These are phyloP conservation scores for Coelastrella sp. DNA, from an alignment of 139 green algal species.

Conservation along the genomic window DNA sequence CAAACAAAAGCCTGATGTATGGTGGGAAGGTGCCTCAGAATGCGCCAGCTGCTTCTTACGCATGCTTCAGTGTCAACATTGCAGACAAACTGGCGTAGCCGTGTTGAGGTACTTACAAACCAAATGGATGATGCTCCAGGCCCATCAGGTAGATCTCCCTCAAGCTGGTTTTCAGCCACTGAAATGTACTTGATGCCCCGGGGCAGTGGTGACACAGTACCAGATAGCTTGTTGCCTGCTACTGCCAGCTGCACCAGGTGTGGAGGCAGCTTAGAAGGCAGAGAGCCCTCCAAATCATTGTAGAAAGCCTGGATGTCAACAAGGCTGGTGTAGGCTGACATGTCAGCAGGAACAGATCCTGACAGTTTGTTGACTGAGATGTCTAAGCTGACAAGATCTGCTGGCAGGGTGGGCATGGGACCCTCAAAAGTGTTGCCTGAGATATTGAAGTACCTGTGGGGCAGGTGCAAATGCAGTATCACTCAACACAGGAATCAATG, in stretches of 20 bases:
- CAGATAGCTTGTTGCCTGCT: neutral
- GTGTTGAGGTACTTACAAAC: slow-evolving; percentile 24
- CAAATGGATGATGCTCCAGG: slow-evolving; percentile 17
- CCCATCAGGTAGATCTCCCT: slow-evolving; percentile 17
- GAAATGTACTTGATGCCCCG: slow-evolving; percentile 28
- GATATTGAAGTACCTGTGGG: slow-evolving; percentile 32
- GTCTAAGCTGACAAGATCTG: slow-evolving; percentile 27
- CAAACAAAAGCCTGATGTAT: neutral
- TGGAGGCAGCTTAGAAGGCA: slow-evolving; percentile 17
- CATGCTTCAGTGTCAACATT: neutral
- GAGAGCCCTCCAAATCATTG: slow-evolving; percentile 15
- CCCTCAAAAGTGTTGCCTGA: slow-evolving; percentile 13
- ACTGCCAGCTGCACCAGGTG: slow-evolving; percentile 27
- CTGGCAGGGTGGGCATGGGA: neutral
- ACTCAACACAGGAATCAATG: too few relatives aligned
- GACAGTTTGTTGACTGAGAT: neutral
- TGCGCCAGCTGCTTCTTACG: neutral
- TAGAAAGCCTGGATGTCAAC: slow-evolving; percentile 31
- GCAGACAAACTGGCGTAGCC: neutral
- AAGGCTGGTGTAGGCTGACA: neutral
- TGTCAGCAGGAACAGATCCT: slow-evolving; percentile 12
- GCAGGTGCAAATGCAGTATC: too few relatives aligned
- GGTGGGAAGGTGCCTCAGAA: neutral
- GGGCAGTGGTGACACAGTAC: slow-evolving; percentile 6
- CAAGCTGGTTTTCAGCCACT: slow-evolving; percentile 3